phyloP scores from a whole-genome alignment of 2,329 filamentous ascomycete genomes.

The Colletotrichum lini region DNA sequence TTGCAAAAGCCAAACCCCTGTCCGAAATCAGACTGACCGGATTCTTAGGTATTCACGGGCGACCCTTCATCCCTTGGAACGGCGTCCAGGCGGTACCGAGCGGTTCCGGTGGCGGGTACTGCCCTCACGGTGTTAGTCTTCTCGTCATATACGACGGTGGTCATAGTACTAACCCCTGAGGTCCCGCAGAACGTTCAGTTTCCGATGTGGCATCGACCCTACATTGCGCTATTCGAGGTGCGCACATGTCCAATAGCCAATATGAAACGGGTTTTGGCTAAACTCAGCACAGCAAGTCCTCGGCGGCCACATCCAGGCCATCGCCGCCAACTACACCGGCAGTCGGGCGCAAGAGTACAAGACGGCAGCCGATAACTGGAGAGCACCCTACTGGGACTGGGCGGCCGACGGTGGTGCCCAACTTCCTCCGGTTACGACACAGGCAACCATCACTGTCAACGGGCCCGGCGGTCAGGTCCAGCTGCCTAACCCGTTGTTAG shows the following conservation, averaged over 20 bases:
- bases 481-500: constrained; percentile 5
- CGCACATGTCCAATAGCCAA: constrained; percentile 23
- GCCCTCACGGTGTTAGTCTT: constrained; percentile 42
- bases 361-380: constrained; percentile 60
- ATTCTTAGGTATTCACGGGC: constrained; percentile 56
- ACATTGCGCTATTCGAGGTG: constrained; percentile 69
- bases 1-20: background rate
- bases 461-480: constrained; percentile 48
- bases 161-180: background rate
- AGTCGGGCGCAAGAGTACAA: constrained; percentile 54
- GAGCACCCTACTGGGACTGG: constrained; percentile 71
- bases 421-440: constrained; percentile 59
- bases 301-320: constrained; percentile 59
- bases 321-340: constrained; percentile 61
- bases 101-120: constrained; percentile 44
- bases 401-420: constrained; percentile 50
- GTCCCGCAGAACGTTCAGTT: constrained; percentile 57
- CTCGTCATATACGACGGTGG: background rate
- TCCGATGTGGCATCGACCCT: constrained; percentile 70
- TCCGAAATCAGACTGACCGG: background rate
- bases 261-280: background rate
- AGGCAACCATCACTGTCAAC: constrained; percentile 54
- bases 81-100: constrained; percentile 9
- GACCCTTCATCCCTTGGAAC: constrained; percentile 60
- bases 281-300: constrained; percentile 63